Base-by-base conservation (phyloP, 345 rosid genomes). In the Camelina neglecta region DNA sequence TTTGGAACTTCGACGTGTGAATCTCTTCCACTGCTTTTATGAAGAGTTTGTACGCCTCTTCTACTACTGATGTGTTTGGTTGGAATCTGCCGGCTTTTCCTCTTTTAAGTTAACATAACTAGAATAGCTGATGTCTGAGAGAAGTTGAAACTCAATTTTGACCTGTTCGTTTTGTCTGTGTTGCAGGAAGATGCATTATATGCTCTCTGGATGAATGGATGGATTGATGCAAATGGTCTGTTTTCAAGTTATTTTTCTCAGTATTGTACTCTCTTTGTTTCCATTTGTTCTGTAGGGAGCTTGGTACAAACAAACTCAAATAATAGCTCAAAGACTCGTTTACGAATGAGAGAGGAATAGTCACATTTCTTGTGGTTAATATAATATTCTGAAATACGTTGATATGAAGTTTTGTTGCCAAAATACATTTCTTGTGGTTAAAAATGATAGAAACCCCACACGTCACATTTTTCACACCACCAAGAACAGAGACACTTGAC, bases 161-260 rank as follows among this genome's bases (percentile, higher is more conserved):
- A 49, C 35, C 33, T 0, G 35, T 26, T 21, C 18, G 64, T 72
- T 71, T 59, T 75, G 35, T 11, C 15, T 54, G 0, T 38, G 23
- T 3, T 59, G 61, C 76, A 77, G 81, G n/a, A 39, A 65, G 72
- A 48, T 58, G 56, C 11, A n/a, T 21, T 57, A 18, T 49, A 26
- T 26, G 62, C 36, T 57, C 13, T 63, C 42, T 15, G 63, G 55
- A 51, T 39, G 49, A 3, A 26, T 26, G 29, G 29, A 26, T 26
- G n/a, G n/a, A n/a, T n/a, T n/a, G n/a, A n/a, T n/a, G n/a, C n/a
- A n/a, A n/a, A n/a, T 5, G n/a, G n/a, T n/a, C n/a, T 45, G 71
- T 47, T 56, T 56, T 18, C 12, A 63, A 54, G 13, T 49, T 29
- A n/a, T 16, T 44, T 44, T 31, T 35, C 44, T 20, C 55, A 2